A percentile compares a stretch with the other conserved stretches of the same genome.
These are phyloP conservation scores for Candida berthetii DNA, from an alignment of 805 yeast genomes.

Conservation along the genomic window DNA sequence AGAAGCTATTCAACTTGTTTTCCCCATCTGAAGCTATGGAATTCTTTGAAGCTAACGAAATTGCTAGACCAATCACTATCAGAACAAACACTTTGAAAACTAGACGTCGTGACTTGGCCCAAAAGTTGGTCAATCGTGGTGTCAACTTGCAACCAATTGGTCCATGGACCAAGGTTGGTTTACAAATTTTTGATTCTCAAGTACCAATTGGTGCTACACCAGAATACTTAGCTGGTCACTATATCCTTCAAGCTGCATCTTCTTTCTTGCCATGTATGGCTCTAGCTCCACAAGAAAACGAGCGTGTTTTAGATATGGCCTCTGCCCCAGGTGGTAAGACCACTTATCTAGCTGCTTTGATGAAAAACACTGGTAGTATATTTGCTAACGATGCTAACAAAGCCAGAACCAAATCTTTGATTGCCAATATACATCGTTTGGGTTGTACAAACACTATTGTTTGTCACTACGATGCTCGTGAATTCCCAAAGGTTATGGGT, in stretches of 20 bases:
- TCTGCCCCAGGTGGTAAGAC: slow-evolving; percentile 99
- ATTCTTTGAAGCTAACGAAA: slow-evolving; percentile 97
- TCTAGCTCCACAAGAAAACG: slow-evolving; percentile 93
- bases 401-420: slow-evolving; percentile 90
- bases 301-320: slow-evolving; percentile 96
- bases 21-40: slow-evolving; percentile 96
- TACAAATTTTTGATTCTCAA: slow-evolving; percentile 95
- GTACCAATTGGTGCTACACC: slow-evolving; percentile 99
- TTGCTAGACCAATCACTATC: slow-evolving; percentile 92
- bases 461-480: slow-evolving; percentile 96
- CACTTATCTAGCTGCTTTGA: slow-evolving; percentile 88
- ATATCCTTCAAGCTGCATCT: slow-evolving; percentile 96
- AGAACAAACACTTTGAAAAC: slow-evolving; percentile 96
- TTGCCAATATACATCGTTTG: slow-evolving; percentile 95
- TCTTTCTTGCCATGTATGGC: slow-evolving; percentile 98
- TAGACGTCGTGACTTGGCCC: slow-evolving; percentile 93
- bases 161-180: slow-evolving; percentile 96
- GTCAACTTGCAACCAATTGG: slow-evolving; percentile 97
- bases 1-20: slow-evolving; percentile 85
- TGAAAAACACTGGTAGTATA: slow-evolving; percentile 97
- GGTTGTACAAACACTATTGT: slow-evolving; percentile 97
- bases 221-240: slow-evolving; percentile 96
- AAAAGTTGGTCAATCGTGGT: slow-evolving; percentile 91
- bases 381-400: slow-evolving; percentile 97
- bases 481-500: slow-evolving; percentile 96